These are phyloP conservation scores for Osmanthus fragrans DNA, from an alignment of 257 asterid species.

Conservation along the genomic window DNA sequence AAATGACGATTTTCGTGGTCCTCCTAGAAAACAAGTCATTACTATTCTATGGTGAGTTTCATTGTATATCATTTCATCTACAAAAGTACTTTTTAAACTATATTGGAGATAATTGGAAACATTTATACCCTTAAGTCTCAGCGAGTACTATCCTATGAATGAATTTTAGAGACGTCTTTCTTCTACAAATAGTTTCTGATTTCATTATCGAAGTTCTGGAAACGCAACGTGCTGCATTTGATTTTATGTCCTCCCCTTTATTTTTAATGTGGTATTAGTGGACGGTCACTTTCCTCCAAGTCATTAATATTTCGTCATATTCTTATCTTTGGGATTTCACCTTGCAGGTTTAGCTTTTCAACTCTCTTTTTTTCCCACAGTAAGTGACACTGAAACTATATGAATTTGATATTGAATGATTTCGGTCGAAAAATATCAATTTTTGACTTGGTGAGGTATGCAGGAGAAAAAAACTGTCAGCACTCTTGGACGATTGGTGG, in stretches of 20 bases:
- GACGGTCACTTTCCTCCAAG: background rate
- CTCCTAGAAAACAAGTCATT: constrained; percentile 41
- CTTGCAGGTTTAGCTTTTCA: constrained; percentile 52
- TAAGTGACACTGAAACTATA: constrained; percentile 25
- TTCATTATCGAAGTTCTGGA: background rate
- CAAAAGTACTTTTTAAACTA: background rate
- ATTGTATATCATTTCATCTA: background rate
- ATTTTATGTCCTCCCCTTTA: background rate
- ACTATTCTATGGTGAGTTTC: constrained; percentile 44
- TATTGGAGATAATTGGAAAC: background rate
- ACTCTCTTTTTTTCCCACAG: constrained; percentile 50
- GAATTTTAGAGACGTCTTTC: background rate
- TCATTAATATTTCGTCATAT: background rate
- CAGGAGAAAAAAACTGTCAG: constrained; percentile 63
- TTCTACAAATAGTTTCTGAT: background rate
- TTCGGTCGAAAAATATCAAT: background rate
- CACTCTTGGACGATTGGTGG: constrained; percentile 54
- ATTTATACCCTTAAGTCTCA: background rate
- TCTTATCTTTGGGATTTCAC: background rate
- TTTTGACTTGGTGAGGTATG: constrained; percentile 6
- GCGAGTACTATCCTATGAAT: background rate
- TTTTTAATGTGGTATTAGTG: background rate
- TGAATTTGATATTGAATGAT: background rate
- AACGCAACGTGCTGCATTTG: background rate
- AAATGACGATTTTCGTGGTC: constrained; percentile 58